Evolutionary conservation across 441 rosid species (phyloP), one percentile per base, ranked within the genome.

Genomic region (Pelargonium citronellum): DNA sequence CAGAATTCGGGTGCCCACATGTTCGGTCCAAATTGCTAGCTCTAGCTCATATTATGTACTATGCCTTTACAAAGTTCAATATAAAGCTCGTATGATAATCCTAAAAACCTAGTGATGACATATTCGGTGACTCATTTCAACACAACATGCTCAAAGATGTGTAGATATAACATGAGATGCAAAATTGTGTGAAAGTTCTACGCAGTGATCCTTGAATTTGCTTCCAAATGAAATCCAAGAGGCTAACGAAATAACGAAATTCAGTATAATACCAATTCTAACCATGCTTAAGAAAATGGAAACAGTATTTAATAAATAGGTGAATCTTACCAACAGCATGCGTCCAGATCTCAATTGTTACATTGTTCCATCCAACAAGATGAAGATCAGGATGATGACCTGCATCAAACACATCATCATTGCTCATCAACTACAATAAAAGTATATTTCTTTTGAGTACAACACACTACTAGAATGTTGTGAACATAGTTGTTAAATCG

Each of bases 351-450:
- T 91, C 97, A 63, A 94, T 82, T 49, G 83, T 89, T 6, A 89
- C 85, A 82, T 87, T 86, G 80, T 94, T 94, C 99, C 99, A 94
- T 73, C 94, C 92, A 8, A 89, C 89, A 62, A 91, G 94, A 87
- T 94, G 99, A 79, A 94, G 87, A 80, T 91, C 96, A 30, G 97
- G 99, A 84, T 89, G 99, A 82, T 94, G 97, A 73, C 96, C 97
- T 91, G 86, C 85, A 81, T 58, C 17, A 66, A 69, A 20, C 46
- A 62, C 49, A 72, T 64, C n/a, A 44, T 27, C 57, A 67, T 67
- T 43, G 66, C 34, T 78, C 44, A 62, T 67, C 17, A 9, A 65
- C 60, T 15, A 15, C 17, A 15, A 51, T 15, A 51, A 51, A 51
- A 13, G 1, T 4, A 51, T n/a, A 53, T 16, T 53, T 19, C 5